A percentile compares a stretch with the other conserved stretches of the same genome.
These are phyloP conservation scores for Solanum habrochaites DNA, from an alignment of 257 asterid species.

Conservation along the genomic window DNA sequence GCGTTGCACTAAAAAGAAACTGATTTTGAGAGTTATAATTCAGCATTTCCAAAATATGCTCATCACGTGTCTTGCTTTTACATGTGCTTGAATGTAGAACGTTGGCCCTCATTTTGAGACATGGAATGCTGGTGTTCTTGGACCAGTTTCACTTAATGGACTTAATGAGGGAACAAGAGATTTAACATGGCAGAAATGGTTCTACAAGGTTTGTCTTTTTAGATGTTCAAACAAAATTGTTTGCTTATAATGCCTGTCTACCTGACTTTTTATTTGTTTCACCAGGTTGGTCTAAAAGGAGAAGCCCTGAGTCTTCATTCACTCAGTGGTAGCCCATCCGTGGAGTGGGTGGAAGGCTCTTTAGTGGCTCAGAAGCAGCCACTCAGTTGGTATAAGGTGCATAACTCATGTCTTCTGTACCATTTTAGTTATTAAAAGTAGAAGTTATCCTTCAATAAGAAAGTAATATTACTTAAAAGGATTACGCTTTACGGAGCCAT, in stretches of 20 bases:
- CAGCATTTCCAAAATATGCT: neutral
- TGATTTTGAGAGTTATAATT: neutral
- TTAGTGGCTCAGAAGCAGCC: constrained; percentile 65
- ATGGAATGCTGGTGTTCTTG: constrained; percentile 98
- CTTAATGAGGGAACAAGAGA: constrained; percentile 84
- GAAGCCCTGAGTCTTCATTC: constrained; percentile 90
- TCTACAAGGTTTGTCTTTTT: constrained; percentile 53
- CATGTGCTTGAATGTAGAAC: constrained; percentile 32
- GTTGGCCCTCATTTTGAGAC: constrained; percentile 97
- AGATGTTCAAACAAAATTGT: neutral
- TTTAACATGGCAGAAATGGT: constrained; percentile 98
- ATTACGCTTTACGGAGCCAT: neutral
- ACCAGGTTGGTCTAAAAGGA: constrained; percentile 84
- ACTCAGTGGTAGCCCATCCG: constrained; percentile 72
- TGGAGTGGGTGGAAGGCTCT: constrained; percentile 80
- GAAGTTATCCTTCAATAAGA: neutral
- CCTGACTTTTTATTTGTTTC: neutral
- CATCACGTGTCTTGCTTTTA: neutral
- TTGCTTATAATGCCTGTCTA: neutral
- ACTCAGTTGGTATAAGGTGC: constrained; percentile 89
- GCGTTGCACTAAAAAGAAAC: neutral
- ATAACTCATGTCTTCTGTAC: neutral
- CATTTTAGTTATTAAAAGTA: neutral
- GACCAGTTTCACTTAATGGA: constrained; percentile 89
- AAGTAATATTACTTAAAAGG: neutral